A percentile compares a stretch with the other conserved stretches of the same genome.
Conservation (phyloP, 768 basidiomycete genomes). For the Tulasnella sp. region DNA sequence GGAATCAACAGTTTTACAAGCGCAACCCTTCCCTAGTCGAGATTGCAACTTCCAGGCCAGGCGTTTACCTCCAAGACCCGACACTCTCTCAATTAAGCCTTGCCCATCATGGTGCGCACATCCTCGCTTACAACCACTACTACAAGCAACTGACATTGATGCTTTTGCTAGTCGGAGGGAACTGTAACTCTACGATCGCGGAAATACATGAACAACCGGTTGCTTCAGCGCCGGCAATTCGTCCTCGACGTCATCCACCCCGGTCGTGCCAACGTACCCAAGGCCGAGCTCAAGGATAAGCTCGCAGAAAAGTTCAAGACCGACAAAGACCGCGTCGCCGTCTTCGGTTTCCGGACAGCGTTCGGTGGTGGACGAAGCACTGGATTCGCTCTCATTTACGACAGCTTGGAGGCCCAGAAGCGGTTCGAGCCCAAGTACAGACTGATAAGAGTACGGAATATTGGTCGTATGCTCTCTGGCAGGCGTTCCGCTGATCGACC, state of each 20-base stretch:
- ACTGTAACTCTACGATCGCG: slow-evolving; percentile 95
- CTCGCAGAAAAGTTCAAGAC: slow-evolving; percentile 91
- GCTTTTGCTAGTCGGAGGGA: slow-evolving; percentile 46
- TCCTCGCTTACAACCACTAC: background rate
- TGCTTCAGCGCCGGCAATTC: slow-evolving; percentile 93
- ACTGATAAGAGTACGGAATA: slow-evolving; percentile 67
- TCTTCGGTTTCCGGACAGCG: slow-evolving; percentile 90
- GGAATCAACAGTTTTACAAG: slow-evolving; percentile 12
- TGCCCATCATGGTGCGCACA: slow-evolving; percentile 4
- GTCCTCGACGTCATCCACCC: slow-evolving; percentile 94
- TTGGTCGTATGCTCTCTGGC: background rate
- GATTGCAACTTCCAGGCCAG: slow-evolving; percentile 9
- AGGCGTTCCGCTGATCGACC: background rate
- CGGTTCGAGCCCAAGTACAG: slow-evolving; percentile 98
- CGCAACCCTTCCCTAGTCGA: background rate
- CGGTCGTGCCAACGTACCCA: slow-evolving; percentile 89
- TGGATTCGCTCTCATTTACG: slow-evolving; percentile 96
- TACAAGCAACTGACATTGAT: background rate
- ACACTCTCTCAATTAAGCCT: background rate
- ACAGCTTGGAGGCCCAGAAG: slow-evolving; percentile 89
- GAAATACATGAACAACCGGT: slow-evolving; percentile 99
- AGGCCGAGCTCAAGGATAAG: slow-evolving; percentile 86
- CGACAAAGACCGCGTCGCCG: slow-evolving; percentile 82
- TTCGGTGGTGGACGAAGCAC: slow-evolving; percentile 99
- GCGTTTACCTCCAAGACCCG: background rate